A percentile compares a stretch with the other conserved stretches of the same genome.
These are phyloP conservation scores for Cercis canadensis DNA, from an alignment of 306 rosid genomes.

Conservation along the genomic window DNA sequence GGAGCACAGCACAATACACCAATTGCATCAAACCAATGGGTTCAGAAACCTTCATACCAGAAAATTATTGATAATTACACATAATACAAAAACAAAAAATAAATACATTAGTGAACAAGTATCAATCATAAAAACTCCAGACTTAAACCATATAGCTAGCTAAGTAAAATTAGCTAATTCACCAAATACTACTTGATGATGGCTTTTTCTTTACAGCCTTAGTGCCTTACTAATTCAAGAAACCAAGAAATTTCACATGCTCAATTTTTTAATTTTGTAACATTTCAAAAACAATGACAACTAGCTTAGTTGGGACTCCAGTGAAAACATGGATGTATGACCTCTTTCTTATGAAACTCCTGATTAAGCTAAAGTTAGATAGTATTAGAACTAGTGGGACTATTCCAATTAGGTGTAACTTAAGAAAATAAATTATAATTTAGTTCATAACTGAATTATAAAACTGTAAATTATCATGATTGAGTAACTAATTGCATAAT, in stretches of 20 bases:
- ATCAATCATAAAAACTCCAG: too few species aligned
- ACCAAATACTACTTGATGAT: not conserved
- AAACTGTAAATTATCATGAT: too few species aligned
- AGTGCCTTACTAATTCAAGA: too few species aligned
- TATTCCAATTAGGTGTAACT: not conserved
- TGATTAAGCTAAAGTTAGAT: slow-evolving; percentile 6
- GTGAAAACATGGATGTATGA: not conserved
- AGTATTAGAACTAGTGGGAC: slow-evolving; percentile 14
- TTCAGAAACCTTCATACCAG: not conserved
- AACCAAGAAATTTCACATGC: too few species aligned
- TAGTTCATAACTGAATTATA: too few species aligned
- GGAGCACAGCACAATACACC: not conserved
- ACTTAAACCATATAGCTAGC: not conserved
- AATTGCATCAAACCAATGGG: not conserved
- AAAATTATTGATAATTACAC: not conserved
- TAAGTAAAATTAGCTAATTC: not conserved
- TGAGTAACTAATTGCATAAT: too few species aligned
- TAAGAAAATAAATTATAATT: too few species aligned
- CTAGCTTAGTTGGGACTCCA: too few species aligned
- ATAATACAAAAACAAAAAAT: not conserved
- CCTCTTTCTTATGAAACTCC: slow-evolving; percentile 12
- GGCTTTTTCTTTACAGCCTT: not conserved
- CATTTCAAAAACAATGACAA: too few species aligned
- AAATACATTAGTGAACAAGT: too few species aligned
- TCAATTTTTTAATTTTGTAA: too few species aligned